Evolutionary conservation across 1,284 basidiomycete species (phyloP).

Genomic region (Trametes pubescens): DNA sequence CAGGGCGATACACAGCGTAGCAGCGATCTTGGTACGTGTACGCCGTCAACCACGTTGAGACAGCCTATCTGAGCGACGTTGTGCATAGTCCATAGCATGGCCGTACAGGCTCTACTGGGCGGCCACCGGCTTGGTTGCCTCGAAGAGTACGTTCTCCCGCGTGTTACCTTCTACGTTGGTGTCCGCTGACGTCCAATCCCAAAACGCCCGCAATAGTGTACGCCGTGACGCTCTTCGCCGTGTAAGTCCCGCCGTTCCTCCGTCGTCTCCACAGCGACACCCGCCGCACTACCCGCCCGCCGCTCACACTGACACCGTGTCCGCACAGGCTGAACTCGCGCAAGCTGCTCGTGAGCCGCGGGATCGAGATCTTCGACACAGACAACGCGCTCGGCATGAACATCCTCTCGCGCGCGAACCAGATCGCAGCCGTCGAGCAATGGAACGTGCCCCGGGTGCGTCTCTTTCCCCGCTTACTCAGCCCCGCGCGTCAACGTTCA

Average conservation of each 20-base stretch:
- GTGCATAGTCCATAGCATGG: slow-evolving; percentile 2
- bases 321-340: slow-evolving; percentile 16
- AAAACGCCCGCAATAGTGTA: neutral
- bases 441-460: slow-evolving; percentile 24
- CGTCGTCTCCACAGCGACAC: too few relatives aligned
- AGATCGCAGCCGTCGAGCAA: slow-evolving; percentile 13
- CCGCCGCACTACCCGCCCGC: too few relatives aligned
- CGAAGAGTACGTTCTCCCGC: neutral
- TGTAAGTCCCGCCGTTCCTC: slow-evolving; percentile 11
- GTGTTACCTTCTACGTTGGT: too few relatives aligned
- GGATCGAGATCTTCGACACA: slow-evolving; percentile 8
- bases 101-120: slow-evolving; percentile 5
- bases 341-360: slow-evolving; percentile 11
- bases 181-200: neutral
- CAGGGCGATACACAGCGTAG: neutral
- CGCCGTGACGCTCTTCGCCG: slow-evolving; percentile 14
- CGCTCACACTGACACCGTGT: neutral
- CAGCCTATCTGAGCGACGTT: neutral
- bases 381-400: neutral
- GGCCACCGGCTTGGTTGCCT: neutral
- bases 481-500: neutral
- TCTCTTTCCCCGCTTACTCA: neutral
- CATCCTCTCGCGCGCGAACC: slow-evolving; percentile 16
- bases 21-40: neutral
- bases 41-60: neutral